Base-by-base conservation (phyloP, 2,329 filamentous ascomycete species). In the Stromatinia cepivora region DNA sequence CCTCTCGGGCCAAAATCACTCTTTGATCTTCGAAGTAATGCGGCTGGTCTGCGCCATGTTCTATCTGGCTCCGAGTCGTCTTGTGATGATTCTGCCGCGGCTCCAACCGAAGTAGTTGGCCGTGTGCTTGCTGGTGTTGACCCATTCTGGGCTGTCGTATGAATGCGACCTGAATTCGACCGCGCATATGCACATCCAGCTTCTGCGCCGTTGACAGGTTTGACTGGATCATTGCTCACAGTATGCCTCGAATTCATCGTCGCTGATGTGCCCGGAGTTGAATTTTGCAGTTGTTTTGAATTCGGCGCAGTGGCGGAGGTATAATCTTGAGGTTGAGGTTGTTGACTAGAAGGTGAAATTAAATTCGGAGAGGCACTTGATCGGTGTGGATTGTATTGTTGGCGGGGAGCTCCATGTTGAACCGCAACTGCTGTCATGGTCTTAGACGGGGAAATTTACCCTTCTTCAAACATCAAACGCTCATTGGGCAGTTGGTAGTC, bases 1-100 rank as follows among this genome's bases (percentile, higher is more conserved):
- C 80, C 79, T 70, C 77, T 73, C 34, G 84, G 81, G 52, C 82
- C 83, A 79, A 83, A 83, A 72, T 88, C 83, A 76, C 83, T 85
- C 77, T 82, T 84, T 69, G 87, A 81, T 72, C 85, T 73, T 45
- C 72, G 72, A 13, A 79, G 70, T 20, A 76, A 50, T 34, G 75
- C 70, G 57, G 73, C 75, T 20, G 74, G 73, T 72, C 75, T 73
- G 34, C 72, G 73, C 58, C 65, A 70, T 25, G 20, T 58, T 59
- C 52, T 71, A 34, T 78, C 76, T 59, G 67, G 66, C 36, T 75
- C 75, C 4, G 75, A 76, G 22, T 78, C 74, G 45, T 77, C 76
- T 70, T 72, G 76, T 13, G 74, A 77, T 52, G 75, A 75, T 63
- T 77, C 76, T 61, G 69, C 71, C 2, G 64, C 54, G 6, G 64